Conservation (phyloP, 139 green algal species). For the Diplosphaera chodatii region DNA sequence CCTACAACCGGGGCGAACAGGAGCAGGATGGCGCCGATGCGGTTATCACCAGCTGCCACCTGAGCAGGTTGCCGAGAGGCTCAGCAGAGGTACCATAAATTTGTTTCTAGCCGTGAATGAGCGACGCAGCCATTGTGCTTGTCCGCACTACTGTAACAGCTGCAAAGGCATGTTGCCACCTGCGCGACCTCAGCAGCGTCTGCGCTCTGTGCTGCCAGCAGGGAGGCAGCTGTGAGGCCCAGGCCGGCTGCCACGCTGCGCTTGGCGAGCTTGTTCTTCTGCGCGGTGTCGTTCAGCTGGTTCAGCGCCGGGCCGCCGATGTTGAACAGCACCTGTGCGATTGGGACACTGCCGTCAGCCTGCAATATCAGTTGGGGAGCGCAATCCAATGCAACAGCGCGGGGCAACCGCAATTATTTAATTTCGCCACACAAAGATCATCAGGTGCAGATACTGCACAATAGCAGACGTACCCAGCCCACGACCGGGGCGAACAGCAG, state of each 20-base stretch:
- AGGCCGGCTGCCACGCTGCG: constrained; percentile 18
- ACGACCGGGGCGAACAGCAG: constrained; percentile 49
- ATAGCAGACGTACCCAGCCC: constrained; percentile 31
- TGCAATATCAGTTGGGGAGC: no score
- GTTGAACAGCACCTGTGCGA: background rate
- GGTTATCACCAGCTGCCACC: constrained; percentile 33
- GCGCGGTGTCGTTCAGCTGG: background rate
- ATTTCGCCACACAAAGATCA: no score
- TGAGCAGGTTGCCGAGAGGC: no score
- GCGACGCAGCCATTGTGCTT: no score
- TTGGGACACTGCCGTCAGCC: no score
- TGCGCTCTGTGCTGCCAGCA: constrained; percentile 40
- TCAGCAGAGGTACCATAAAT: no score
- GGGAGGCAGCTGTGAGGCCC: constrained; percentile 31
- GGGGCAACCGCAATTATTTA: no score
- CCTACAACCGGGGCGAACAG: constrained; percentile 50
- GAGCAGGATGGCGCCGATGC: constrained; percentile 40
- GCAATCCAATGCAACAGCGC: no score
- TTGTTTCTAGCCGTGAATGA: no score
- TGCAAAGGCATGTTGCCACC: background rate
- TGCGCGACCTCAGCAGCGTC: constrained; percentile 9
- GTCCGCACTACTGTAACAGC: no score
- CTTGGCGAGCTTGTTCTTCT: background rate
- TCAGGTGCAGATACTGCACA: background rate
- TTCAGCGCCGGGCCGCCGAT: background rate